These are phyloP conservation scores for Atalantia buxifolia DNA, from an alignment of 345 rosid species.

Conservation along the genomic window DNA sequence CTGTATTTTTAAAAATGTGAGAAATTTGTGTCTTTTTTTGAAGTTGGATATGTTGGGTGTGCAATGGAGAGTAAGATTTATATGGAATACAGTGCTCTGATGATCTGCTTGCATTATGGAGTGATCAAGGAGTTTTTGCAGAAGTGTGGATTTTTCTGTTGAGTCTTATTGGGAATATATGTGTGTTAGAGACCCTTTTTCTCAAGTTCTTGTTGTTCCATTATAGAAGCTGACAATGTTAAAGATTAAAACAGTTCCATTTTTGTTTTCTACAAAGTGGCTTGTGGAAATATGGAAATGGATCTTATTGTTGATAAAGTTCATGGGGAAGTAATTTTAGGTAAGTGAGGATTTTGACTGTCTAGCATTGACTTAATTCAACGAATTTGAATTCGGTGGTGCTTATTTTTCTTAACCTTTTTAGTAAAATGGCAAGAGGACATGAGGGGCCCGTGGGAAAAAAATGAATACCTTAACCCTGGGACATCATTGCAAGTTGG, in stretches of 20 bases:
- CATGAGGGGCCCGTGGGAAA: not conserved
- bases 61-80: not conserved
- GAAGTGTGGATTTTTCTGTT: not conserved
- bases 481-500: not conserved
- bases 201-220: not conserved
- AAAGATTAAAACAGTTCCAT: not conserved
- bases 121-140: not conserved
- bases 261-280: not conserved
- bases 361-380: not conserved
- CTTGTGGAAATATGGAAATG: not conserved
- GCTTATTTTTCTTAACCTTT: not conserved
- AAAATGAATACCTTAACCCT: not conserved
- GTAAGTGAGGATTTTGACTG: not conserved
- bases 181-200: not conserved
- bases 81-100: not conserved
- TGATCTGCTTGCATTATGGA: not conserved
- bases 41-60: not conserved
- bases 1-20: not conserved
- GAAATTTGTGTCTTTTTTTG: not conserved
- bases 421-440: not conserved
- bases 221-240: not conserved
- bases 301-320: not conserved
- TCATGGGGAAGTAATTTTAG: not conserved
- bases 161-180: not conserved
- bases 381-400: not conserved